Conservation (phyloP, 805 yeast genomes). For the Kazachstania africana region DNA sequence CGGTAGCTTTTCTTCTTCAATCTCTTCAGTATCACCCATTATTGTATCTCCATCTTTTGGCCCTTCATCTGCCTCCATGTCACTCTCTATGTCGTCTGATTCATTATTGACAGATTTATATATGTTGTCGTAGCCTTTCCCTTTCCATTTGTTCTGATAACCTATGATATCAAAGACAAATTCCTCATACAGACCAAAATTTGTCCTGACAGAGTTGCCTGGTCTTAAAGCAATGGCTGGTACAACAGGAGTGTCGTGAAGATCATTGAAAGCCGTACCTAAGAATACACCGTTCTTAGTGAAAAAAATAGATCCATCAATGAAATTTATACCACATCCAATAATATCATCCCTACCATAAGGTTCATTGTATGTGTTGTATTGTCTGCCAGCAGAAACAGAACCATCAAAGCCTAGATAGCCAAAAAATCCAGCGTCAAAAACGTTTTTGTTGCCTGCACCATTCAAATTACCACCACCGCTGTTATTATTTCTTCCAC, state of each 20-base stretch:
- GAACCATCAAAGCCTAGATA: constrained; percentile 23
- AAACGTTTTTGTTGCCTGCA: constrained; percentile 2
- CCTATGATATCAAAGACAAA: constrained; percentile 51
- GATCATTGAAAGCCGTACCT: constrained; percentile 42
- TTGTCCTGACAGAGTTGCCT: constrained; percentile 26
- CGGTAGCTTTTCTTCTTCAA: not conserved
- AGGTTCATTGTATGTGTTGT: constrained; percentile 13
- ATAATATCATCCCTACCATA: constrained; percentile 52
- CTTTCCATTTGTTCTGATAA: constrained; percentile 38
- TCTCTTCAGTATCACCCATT: not conserved
- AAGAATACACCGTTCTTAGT: constrained; percentile 70
- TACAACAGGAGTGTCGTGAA: constrained; percentile 30
- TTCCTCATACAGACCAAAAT: constrained; percentile 36
- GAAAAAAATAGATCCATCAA: constrained; percentile 50
- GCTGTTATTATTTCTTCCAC: not conserved
- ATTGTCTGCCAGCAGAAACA: constrained; percentile 15
- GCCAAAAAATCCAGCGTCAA: constrained; percentile 18
- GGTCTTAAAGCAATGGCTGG: constrained; percentile 36
- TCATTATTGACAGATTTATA: constrained; percentile 10
- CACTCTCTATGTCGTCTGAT: constrained; percentile 19
- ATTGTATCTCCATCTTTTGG: constrained; percentile 1
- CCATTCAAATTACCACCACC: not conserved
- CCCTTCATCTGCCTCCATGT: constrained; percentile 1
- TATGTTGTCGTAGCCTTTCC: constrained; percentile 22
- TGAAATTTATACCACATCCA: constrained; percentile 76